phyloP scores from a whole-genome alignment of 2,329 filamentous ascomycete genomes.

The Botryotinia globosa region DNA sequence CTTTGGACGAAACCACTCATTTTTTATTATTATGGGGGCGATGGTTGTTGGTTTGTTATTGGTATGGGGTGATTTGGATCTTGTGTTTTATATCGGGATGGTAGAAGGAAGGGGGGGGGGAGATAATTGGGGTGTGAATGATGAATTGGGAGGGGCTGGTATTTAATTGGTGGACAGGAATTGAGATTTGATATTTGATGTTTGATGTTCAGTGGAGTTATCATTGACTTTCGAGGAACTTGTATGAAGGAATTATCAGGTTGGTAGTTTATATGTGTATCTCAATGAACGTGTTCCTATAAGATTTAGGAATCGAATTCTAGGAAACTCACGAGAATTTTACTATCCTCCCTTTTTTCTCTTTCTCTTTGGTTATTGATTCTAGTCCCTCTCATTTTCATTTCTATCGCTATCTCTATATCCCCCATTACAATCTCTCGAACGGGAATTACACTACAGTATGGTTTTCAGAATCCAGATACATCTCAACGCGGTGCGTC shows the following conservation, averaged over 20 bases:
- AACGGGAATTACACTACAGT: rapidly evolving
- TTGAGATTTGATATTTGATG: no score
- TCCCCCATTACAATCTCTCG: background rate
- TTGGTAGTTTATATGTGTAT: background rate
- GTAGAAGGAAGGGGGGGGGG: background rate
- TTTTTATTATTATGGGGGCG: background rate
- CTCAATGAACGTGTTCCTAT: rapidly evolving
- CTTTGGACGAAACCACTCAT: background rate
- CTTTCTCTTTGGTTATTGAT: background rate
- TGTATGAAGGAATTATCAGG: background rate
- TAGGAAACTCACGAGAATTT: background rate
- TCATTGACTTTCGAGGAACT: background rate
- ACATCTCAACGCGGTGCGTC: background rate
- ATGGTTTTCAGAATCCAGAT: background rate
- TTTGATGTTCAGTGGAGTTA: background rate
- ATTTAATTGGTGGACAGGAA: no score
- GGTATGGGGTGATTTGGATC: no score
- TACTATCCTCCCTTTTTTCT: background rate
- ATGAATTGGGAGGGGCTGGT: no score
- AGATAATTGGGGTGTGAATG: background rate
- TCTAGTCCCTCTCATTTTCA: background rate
- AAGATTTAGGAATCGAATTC: background rate
- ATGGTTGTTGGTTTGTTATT: background rate
- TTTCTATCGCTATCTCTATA: background rate
- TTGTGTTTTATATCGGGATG: no score